Conservation (phyloP, 1,139 yeast genomes). For the Suhomyces maxii region DNA sequence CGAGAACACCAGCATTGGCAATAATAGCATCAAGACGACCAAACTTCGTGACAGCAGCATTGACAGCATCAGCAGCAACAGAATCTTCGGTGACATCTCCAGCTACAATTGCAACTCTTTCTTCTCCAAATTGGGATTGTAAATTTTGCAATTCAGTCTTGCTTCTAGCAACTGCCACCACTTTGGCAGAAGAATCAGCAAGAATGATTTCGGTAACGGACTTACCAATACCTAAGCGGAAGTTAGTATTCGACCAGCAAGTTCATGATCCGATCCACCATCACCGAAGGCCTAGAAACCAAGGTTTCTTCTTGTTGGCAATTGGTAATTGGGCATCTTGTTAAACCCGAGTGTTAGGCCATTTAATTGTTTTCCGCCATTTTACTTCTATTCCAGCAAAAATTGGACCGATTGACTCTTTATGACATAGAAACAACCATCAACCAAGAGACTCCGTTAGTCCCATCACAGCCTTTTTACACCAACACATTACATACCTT, state of each 20-base stretch:
- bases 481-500: constrained; percentile 32
- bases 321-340: too few relatives aligned
- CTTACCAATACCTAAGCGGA: constrained; percentile 66
- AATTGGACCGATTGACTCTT: too few relatives aligned
- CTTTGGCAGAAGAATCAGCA: constrained; percentile 32
- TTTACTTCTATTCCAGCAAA: too few relatives aligned
- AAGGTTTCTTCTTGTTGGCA: too few relatives aligned
- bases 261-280: neutral
- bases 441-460: too few relatives aligned
- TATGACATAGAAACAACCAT: too few relatives aligned
- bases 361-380: too few relatives aligned
- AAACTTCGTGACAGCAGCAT: constrained; percentile 48
- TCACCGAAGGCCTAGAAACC: too few relatives aligned
- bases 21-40: constrained; percentile 70
- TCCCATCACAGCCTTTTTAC: neutral
- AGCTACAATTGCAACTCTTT: constrained; percentile 52
- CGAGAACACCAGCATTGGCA: constrained; percentile 86
- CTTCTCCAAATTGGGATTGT: constrained; percentile 43
- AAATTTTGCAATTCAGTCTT: constrained; percentile 46
- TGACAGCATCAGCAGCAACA: constrained; percentile 43
- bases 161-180: constrained; percentile 73
- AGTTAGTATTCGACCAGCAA: constrained; percentile 14
- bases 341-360: too few relatives aligned
- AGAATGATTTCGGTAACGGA: constrained; percentile 62
- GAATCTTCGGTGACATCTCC: constrained; percentile 66